Base-by-base conservation (phyloP, 106 monocot species). In the Dendrobium chrysotoxum region DNA sequence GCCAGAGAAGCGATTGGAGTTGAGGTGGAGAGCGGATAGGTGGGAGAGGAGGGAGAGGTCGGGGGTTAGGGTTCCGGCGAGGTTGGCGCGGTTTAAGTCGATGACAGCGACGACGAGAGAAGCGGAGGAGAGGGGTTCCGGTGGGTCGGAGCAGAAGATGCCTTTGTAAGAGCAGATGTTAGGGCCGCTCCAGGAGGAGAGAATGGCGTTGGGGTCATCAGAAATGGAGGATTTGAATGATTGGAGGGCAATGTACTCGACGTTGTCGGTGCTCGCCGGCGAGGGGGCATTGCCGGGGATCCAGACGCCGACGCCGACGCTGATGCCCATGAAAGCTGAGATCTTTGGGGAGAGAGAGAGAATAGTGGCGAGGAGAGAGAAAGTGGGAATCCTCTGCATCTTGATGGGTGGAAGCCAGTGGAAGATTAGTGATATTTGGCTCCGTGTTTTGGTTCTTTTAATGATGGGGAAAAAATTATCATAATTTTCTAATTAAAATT, bases 141-240 rank as follows among this genome's bases (percentile, higher is more conserved):
- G 92, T 3, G 85, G 75, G 44, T 83, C 39, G 35, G 95, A 93
- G 85, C 95, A 95, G 86, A 88, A 95, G 46, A 95, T 79, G 0
- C 95, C 91, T 70, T 58, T 88, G 86, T 95, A 95, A 82, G 95
- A 89, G 81, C 95, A 95, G n/a, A 92, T 82, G 44, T 91, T 80
- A 40, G 85, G 79, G 68, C 96, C 93, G 17, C 82, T 82, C 96
- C 96, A 96, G 30, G 83, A 78, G 64, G 84, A 23, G n/a, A 96
- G 87, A 42, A 91, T 28, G 12, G 87, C 81, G 12, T 70, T 76
- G 12, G 96, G 96, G 84, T 96, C 96, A 10, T 86, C 88, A 0
- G 87, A 84, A 40, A 96, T 87, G 82, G 91, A 81, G 40, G 83
- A 76, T 47, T 90, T 96, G 82, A 79, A 91, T 4, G 93, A 70